phyloP scores from a whole-genome alignment of 2,329 filamentous ascomycete genomes.

The Orbilia blumenaviensis region DNA sequence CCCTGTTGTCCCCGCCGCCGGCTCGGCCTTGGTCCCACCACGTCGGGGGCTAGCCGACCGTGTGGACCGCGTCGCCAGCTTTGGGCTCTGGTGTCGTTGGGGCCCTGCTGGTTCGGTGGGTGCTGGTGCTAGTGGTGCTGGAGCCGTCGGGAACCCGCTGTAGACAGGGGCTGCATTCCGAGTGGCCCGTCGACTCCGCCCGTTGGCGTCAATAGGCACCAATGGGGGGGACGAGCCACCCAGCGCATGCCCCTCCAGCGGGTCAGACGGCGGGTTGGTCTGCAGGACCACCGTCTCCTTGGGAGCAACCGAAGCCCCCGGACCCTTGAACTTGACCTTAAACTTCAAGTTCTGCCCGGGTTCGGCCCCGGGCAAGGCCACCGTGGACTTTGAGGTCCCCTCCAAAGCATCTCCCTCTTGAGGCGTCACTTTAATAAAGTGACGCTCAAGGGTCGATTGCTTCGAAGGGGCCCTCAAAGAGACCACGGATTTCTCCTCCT shows the following conservation, averaged over 20 bases:
- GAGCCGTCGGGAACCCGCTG: slow-evolving; percentile 25
- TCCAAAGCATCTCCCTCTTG: slow-evolving; percentile 22
- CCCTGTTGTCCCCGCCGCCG: slow-evolving; percentile 12
- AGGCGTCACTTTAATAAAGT: slow-evolving; percentile 21
- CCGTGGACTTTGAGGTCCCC: not conserved
- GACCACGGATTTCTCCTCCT: slow-evolving; percentile 8
- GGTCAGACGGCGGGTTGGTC: slow-evolving; percentile 46
- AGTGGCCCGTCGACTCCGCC: slow-evolving; percentile 39
- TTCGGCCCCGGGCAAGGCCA: not conserved
- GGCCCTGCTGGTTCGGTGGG: not conserved
- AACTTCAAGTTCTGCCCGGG: slow-evolving; percentile 25
- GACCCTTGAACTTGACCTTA: not conserved
- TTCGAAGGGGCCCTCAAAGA: slow-evolving; percentile 4
- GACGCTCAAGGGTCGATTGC: slow-evolving; percentile 36
- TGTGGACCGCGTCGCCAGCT: slow-evolving; percentile 29
- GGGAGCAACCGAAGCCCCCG: not conserved
- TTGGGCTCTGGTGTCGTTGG: slow-evolving; percentile 27
- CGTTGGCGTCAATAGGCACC: slow-evolving; percentile 23
- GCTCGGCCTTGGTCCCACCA: slow-evolving; percentile 15
- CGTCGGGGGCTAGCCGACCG: slow-evolving; percentile 44
- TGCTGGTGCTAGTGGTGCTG: not conserved
- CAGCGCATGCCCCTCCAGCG: slow-evolving; percentile 23
- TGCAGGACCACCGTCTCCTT: slow-evolving; percentile 32
- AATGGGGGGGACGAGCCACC: slow-evolving; percentile 27
- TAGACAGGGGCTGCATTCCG: slow-evolving; percentile 47